Percentiles rank a stretch among this genome's conserved stretches.
These are phyloP conservation scores for Nicotiana benthamiana DNA, from an alignment of 257 asterid species.

Conservation along the genomic window DNA sequence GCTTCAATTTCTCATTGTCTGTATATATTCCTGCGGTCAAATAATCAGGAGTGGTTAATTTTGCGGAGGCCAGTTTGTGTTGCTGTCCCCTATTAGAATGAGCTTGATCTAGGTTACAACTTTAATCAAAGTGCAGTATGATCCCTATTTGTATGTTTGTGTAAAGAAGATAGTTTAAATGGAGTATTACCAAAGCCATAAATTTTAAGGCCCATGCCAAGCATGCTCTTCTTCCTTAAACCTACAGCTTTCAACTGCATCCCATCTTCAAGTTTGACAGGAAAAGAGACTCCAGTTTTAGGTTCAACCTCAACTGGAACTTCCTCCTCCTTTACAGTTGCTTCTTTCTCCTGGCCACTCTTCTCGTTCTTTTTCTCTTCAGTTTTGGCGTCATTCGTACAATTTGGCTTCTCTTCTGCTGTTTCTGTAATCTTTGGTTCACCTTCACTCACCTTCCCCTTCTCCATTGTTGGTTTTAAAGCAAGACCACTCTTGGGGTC, in stretches of 20 bases:
- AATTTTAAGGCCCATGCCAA: constrained; percentile 61
- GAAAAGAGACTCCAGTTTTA: constrained; percentile 57
- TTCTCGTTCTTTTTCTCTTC: constrained; percentile 22
- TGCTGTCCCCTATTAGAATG: too few species aligned
- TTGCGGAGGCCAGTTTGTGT: background rate
- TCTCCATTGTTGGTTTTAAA: constrained; percentile 19
- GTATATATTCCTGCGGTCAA: constrained; percentile 54
- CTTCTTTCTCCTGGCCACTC: constrained; percentile 12
- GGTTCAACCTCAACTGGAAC: constrained; percentile 51
- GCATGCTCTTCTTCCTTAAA: constrained; percentile 71
- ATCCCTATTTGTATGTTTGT: background rate
- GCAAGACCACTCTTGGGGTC: constrained; percentile 34
- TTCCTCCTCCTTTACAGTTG: constrained; percentile 27
- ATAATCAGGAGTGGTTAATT: background rate
- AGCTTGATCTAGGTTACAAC: too few species aligned
- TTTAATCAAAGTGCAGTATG: background rate
- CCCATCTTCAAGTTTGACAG: constrained; percentile 44
- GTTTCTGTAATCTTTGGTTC: constrained; percentile 4
- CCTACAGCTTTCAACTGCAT: constrained; percentile 54
- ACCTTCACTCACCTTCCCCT: constrained; percentile 12
- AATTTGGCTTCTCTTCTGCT: constrained; percentile 20
- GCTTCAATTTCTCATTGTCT: constrained; percentile 49
- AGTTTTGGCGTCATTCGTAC: constrained; percentile 10
- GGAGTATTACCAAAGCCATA: constrained; percentile 47
- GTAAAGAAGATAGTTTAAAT: background rate